A percentile compares a stretch with the other conserved stretches of the same genome.
Conservation (phyloP, 768 basidiomycete genomes). For the Mycena maculata region DNA sequence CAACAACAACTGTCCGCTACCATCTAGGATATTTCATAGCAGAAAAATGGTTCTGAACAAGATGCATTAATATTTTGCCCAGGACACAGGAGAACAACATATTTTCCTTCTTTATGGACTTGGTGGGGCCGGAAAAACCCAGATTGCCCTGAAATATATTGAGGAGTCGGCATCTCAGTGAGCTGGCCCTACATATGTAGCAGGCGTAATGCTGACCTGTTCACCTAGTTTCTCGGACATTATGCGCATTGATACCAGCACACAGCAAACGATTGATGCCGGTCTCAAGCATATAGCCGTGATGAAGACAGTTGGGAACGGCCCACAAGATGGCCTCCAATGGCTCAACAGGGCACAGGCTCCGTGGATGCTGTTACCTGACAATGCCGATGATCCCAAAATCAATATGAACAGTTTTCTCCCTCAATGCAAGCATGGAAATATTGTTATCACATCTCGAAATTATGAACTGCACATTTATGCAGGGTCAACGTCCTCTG, state of each 20-base stretch:
- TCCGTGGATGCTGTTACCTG: conserved; percentile 11
- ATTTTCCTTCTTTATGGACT: conserved; percentile 16
- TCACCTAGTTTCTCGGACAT: conserved; percentile 12
- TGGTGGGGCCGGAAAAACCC: conserved; percentile 27
- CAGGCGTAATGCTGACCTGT: background rate
- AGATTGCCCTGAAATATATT: conserved; percentile 23
- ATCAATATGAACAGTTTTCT: conserved; percentile 13
- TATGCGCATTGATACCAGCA: conserved; percentile 12
- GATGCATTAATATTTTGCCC: background rate
- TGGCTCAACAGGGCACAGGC: background rate
- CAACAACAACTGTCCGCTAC: conserved; percentile 6
- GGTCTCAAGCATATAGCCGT: conserved; percentile 12
- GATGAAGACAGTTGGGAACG: background rate
- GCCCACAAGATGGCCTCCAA: background rate
- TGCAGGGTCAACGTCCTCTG: background rate
- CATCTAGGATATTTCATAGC: conserved; percentile 9
- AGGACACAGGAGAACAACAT: background rate
- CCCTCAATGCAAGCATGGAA: conserved; percentile 21
- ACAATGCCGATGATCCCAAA: conserved; percentile 13
- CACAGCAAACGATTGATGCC: conserved; percentile 5
- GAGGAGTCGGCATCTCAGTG: background rate
- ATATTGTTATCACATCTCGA: conserved; percentile 27
- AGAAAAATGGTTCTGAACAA: background rate
- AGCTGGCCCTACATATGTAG: background rate
- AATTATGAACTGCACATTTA: background rate